Conservation (phyloP, 495 filamentous ascomycete species). For the Daldinia bambusicola region DNA sequence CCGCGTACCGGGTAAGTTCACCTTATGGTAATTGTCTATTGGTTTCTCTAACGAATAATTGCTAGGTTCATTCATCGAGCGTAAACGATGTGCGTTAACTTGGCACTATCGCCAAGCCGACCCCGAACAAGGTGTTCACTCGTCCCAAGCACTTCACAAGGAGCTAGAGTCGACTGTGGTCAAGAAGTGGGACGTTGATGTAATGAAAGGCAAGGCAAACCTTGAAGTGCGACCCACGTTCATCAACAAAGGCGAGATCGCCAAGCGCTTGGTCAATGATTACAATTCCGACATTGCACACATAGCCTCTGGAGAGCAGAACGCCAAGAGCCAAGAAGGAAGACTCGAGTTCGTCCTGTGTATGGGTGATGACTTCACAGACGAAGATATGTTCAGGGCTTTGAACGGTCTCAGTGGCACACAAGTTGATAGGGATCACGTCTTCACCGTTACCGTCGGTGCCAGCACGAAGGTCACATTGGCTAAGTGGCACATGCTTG, state of each 20-base stretch:
- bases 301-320: conserved; percentile 11
- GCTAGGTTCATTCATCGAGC: conserved; percentile 85
- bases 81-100: conserved; percentile 89
- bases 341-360: conserved; percentile 86
- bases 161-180: conserved; percentile 77
- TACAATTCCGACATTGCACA: conserved; percentile 61
- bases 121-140: conserved; percentile 78
- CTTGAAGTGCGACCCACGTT: conserved; percentile 95
- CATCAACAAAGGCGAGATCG: conserved; percentile 96
- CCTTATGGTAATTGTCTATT: neutral
- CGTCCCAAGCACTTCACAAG: conserved; percentile 79
- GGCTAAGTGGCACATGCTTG: conserved; percentile 86
- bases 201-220: conserved; percentile 96
- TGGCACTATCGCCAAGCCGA: conserved; percentile 97
- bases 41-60: conserved; percentile 42
- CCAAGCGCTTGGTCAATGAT: conserved; percentile 75
- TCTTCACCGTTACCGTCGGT: conserved; percentile 90
- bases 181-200: conserved; percentile 85
- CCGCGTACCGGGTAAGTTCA: conserved; percentile 72
- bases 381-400: conserved; percentile 88
- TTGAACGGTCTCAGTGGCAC: conserved; percentile 67
- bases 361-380: conserved; percentile 93
- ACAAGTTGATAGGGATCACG: conserved; percentile 62
- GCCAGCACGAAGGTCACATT: conserved; percentile 86
- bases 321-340: conserved; percentile 37